Evolutionary conservation across 2,329 filamentous ascomycete genomes (phyloP).

Genomic region (Dryadomyces quercus-mongolicae): DNA sequence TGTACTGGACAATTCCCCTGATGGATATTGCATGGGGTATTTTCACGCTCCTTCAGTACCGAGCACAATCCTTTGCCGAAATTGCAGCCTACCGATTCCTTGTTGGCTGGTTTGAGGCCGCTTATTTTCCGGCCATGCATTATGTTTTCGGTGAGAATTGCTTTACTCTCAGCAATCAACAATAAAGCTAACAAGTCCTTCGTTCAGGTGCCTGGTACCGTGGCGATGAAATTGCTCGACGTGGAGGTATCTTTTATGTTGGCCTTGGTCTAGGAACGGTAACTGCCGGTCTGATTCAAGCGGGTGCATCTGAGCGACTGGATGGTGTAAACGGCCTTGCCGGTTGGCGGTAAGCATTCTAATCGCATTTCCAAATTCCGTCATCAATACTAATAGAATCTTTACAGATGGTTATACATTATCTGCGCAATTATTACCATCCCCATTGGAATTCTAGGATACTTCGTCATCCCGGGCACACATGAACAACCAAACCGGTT

Average conservation of each 20-base stretch:
- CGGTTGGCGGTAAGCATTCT: slow-evolving; percentile 25
- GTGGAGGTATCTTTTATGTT: slow-evolving; percentile 48
- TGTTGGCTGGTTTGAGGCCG: slow-evolving; percentile 36
- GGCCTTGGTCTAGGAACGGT: slow-evolving; percentile 36
- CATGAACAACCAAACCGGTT: slow-evolving; percentile 25
- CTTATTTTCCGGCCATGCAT: slow-evolving; percentile 40
- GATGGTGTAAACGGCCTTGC: slow-evolving; percentile 31
- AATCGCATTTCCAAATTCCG: no score
- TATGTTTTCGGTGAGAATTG: slow-evolving; percentile 23
- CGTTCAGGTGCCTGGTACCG: slow-evolving; percentile 42
- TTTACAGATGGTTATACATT: slow-evolving; percentile 40
- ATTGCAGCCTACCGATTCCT: slow-evolving; percentile 38
- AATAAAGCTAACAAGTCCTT: neutral
- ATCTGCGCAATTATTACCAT: slow-evolving; percentile 21
- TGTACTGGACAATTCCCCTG: slow-evolving; percentile 12
- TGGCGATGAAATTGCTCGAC: slow-evolving; percentile 46
- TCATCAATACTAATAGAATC: no score
- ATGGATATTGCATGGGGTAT: slow-evolving; percentile 19
- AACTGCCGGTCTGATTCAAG: slow-evolving; percentile 27
- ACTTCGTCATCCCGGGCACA: slow-evolving; percentile 34
- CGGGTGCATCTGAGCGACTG: slow-evolving; percentile 22
- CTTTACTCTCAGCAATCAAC: neutral
- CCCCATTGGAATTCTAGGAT: slow-evolving; percentile 37
- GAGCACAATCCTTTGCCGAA: slow-evolving; percentile 25
- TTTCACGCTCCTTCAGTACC: slow-evolving; percentile 30